Conservation (phyloP, 1,284 basidiomycete species). For the Sphagnurus paluster region DNA sequence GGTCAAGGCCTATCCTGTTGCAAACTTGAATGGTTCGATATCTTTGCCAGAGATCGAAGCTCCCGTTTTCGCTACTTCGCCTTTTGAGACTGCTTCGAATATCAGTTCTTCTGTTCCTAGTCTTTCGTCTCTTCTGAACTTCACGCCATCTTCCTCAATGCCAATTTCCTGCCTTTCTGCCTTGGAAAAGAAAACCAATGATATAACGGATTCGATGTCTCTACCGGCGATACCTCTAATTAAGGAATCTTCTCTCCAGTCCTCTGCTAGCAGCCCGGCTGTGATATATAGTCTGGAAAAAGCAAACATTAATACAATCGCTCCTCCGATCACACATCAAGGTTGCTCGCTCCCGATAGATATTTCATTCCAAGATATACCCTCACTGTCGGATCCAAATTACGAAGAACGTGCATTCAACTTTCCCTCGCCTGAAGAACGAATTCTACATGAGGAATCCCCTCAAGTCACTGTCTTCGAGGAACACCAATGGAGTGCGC, state of each 20-base stretch:
- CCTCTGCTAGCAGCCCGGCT: conserved; percentile 10
- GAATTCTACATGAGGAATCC: no score
- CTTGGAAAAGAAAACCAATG: conserved; percentile 7
- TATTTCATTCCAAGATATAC: not conserved
- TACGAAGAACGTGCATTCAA: not conserved
- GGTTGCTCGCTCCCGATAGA: not conserved
- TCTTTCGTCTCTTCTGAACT: conserved; percentile 16
- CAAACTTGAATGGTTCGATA: conserved; percentile 12
- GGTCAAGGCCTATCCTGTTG: conserved; percentile 9
- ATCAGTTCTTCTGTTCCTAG: conserved; percentile 14
- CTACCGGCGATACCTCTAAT: conserved; percentile 6
- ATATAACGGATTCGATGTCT: conserved; percentile 12
- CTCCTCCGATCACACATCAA: conserved; percentile 2
- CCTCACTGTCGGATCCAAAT: conserved; percentile 5
- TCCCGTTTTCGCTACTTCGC: conserved; percentile 4
- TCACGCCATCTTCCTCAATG: conserved; percentile 9
- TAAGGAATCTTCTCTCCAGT: not conserved
- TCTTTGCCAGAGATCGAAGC: conserved; percentile 17
- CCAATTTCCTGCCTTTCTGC: conserved; percentile 1
- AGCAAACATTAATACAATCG: not conserved
- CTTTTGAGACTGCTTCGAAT: conserved; percentile 1
- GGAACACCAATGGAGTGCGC: not conserved
- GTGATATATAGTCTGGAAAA: not conserved
- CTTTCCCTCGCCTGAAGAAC: not conserved
- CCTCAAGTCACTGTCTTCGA: conserved; percentile 3